A percentile compares a stretch with the other conserved stretches of the same genome.
phyloP scores from a whole-genome alignment of 1,284 basidiomycete species.

The Sporisorium exsertum region DNA sequence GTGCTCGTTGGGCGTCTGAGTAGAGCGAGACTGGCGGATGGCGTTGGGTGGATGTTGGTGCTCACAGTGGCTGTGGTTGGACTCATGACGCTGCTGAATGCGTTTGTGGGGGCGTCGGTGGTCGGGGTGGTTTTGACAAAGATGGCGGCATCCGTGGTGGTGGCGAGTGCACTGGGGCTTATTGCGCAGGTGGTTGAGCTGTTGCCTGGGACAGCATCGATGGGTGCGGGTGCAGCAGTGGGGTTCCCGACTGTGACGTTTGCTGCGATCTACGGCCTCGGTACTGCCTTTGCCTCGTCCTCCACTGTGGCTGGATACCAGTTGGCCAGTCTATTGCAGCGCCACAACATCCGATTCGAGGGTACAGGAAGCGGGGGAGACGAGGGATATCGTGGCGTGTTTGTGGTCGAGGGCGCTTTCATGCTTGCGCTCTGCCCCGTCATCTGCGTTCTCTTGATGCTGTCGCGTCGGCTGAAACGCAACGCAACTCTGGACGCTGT shows the following conservation, averaged over 20 bases:
- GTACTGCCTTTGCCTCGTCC: slow-evolving; percentile 17
- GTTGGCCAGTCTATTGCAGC: slow-evolving; percentile 10
- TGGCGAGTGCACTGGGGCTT: slow-evolving; percentile 17
- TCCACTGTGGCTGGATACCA: slow-evolving; percentile 20
- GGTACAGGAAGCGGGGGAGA: not conserved
- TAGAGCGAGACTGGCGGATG: not conserved
- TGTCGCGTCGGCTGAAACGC: slow-evolving; percentile 1
- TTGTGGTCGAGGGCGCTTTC: slow-evolving; percentile 21
- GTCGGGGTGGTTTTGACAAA: slow-evolving; percentile 17
- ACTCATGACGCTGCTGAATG: slow-evolving; percentile 20
- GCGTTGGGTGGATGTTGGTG: not conserved
- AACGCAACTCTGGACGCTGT: not conserved
- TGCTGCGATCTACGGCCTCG: slow-evolving; percentile 20
- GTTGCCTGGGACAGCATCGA: not conserved
- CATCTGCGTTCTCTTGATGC: slow-evolving; percentile 4
- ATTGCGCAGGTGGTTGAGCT: slow-evolving; percentile 18
- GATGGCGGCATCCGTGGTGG: slow-evolving; percentile 10
- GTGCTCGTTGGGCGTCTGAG: slow-evolving; percentile 15
- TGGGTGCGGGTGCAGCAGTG: not conserved
- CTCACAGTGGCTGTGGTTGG: slow-evolving; percentile 5
- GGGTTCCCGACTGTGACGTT: slow-evolving; percentile 11
- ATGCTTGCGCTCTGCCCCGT: slow-evolving; percentile 18
- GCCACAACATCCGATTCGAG: slow-evolving; percentile 3
- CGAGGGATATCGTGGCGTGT: slow-evolving; percentile 8
- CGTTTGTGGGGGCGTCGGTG: slow-evolving; percentile 12